Evolutionary conservation across 2,329 filamentous ascomycete species (phyloP), one percentile per base, ranked within the genome.

Genomic region (Mycosphaerelloides madeirae): DNA sequence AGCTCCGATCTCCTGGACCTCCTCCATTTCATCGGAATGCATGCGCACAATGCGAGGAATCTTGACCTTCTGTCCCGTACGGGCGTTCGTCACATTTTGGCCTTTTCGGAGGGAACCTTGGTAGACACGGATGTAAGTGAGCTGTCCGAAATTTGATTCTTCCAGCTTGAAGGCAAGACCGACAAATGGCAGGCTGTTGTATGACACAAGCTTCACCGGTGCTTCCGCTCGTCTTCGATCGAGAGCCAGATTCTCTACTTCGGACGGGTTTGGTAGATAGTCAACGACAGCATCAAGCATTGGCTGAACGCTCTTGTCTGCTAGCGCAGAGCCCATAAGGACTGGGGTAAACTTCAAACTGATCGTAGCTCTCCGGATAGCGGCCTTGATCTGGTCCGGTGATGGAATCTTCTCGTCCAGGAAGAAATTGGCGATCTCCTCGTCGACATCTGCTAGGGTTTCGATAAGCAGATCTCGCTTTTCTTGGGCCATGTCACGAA

Each of bases 11-110:
- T 96, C 90, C 44, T 72, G 76, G 22, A 96, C 88, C 63, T 98
- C 93, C 68, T 98, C 93, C 91, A 98, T 95, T 64, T 98, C 93
- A 65, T 97, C 95, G 35, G 90, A 95, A 75, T 98, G 93, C 93
- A 98, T 98, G 52, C 93, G 88, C 51, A 98, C 93, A 60, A 98
- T 97, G 63, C 91, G 86, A 15, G 93, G 93, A 46, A 98, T 84
- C 70, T 94, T 90, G 65, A 98, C 85, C 75, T 91, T 96, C 78
- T 96, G 95, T 68, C 91, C 86, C 53, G 81, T 94, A 58, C 90
- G 83, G 7, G 90, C 90, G 69, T 97, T 98, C 79, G 84, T 95
- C 43, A 98, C 82, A 65, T 90, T 88, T 63, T 84, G 79, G 38
- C 90, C 87, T 77, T 95, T 97, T 66, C 76, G 84, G 48, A 98